phyloP scores from a whole-genome alignment of 2,329 filamentous ascomycete species.

The Fusarium ramigenum region DNA sequence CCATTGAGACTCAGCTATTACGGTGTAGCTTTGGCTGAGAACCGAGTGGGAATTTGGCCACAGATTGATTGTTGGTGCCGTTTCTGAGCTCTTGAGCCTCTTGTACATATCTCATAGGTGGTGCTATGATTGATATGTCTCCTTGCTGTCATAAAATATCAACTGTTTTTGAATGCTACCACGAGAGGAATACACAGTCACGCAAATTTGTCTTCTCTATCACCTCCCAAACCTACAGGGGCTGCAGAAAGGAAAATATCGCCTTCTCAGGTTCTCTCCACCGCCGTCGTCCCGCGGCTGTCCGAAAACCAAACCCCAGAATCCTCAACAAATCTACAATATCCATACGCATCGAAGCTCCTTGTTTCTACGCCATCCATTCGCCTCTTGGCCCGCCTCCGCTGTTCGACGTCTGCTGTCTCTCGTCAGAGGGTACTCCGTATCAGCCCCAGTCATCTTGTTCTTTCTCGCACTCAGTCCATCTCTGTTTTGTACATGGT shows the following conservation, averaged over 20 bases:
- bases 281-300: slow-evolving; percentile 22
- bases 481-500: slow-evolving; percentile 19
- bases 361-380: slow-evolving; percentile 9
- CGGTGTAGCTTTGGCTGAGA: neutral
- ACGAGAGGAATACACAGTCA: neutral
- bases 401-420: slow-evolving; percentile 24
- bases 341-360: slow-evolving; percentile 13
- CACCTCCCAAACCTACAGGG: slow-evolving; percentile 6
- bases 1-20: neutral
- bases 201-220: neutral
- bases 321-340: slow-evolving; percentile 38
- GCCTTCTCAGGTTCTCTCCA: slow-evolving; percentile 4
- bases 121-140: neutral
- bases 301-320: slow-evolving; percentile 23
- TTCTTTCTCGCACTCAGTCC: slow-evolving; percentile 1
- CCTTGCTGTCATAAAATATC: neutral
- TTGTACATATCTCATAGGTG: neutral
- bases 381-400: slow-evolving; percentile 37
- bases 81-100: neutral
- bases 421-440: slow-evolving; percentile 4
- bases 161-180: neutral
- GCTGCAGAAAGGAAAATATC: neutral
- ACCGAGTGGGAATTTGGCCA: neutral
- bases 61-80: neutral
- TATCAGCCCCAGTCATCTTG: neutral